A percentile compares a stretch with the other conserved stretches of the same genome.
Evolutionary conservation across 352 stramenopile species (phyloP).

Genomic region (Globisporangium apiculatum): DNA sequence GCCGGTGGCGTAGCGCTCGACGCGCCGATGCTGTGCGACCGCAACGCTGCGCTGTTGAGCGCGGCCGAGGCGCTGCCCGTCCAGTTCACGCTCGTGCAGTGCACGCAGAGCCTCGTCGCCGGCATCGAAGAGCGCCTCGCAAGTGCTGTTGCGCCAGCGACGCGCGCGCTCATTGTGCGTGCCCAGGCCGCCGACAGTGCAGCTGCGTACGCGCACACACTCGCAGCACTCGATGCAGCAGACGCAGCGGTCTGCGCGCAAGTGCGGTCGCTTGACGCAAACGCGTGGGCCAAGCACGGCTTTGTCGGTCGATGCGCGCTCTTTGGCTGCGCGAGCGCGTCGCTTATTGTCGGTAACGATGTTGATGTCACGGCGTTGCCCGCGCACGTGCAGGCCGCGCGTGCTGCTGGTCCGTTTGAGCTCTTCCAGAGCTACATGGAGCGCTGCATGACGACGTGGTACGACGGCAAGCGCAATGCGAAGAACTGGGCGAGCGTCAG

Average conservation of each 20-base stretch:
- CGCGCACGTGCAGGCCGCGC: slow-evolving; percentile 15
- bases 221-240: slow-evolving; percentile 13
- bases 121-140: slow-evolving; percentile 26
- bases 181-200: slow-evolving; percentile 25
- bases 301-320: slow-evolving; percentile 27
- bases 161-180: slow-evolving; percentile 17
- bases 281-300: slow-evolving; percentile 34
- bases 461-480: slow-evolving; percentile 28
- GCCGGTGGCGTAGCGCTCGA: slow-evolving; percentile 21
- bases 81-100: slow-evolving; percentile 34
- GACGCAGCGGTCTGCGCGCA: slow-evolving; percentile 17
- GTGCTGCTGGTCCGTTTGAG: slow-evolving; percentile 27
- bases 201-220: slow-evolving; percentile 21
- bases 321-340: slow-evolving; percentile 32
- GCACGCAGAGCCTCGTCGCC: slow-evolving; percentile 22
- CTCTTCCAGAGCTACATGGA: slow-evolving; percentile 47
- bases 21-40: slow-evolving; percentile 31
- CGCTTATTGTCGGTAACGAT: slow-evolving; percentile 4
- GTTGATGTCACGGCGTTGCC: slow-evolving; percentile 3
- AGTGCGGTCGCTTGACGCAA: slow-evolving; percentile 17
- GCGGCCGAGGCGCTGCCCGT: slow-evolving; percentile 22
- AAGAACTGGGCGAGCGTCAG: slow-evolving; percentile 20
- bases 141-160: slow-evolving; percentile 14
- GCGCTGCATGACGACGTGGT: slow-evolving; percentile 30
- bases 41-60: slow-evolving; percentile 17